These are phyloP conservation scores for Phalaenopsis equestris DNA, from an alignment of 106 monocot species.

Conservation along the genomic window DNA sequence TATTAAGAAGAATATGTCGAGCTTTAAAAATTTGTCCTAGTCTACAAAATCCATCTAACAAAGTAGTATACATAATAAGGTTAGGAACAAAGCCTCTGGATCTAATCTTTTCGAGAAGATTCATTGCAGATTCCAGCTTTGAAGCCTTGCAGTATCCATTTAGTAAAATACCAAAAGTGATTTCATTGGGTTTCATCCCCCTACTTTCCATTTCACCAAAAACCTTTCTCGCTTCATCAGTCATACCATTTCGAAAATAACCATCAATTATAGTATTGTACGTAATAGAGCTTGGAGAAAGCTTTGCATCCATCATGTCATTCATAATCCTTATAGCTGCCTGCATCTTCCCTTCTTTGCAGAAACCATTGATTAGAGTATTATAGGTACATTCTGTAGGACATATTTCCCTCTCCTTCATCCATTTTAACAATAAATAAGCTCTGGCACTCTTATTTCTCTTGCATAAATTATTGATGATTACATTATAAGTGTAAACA, in stretches of 20 bases:
- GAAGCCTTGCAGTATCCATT: constrained; percentile 55
- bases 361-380: constrained; percentile 58
- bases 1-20: constrained; percentile 22
- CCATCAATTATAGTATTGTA: constrained; percentile 72
- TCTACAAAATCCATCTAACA: constrained; percentile 63
- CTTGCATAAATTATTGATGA: constrained; percentile 53
- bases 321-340: constrained; percentile 30
- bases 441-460: constrained; percentile 41
- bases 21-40: constrained; percentile 34
- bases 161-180: constrained; percentile 48
- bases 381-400: constrained; percentile 55
- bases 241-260: constrained; percentile 34
- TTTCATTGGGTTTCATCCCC: constrained; percentile 29
- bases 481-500: constrained; percentile 49
- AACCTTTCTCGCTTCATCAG: constrained; percentile 29
- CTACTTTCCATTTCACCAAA: constrained; percentile 43
- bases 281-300: constrained; percentile 39
- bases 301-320: constrained; percentile 34
- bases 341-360: constrained; percentile 44
- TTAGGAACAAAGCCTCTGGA: constrained; percentile 32
- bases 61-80: constrained; percentile 41
- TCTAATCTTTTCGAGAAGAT: constrained; percentile 39
- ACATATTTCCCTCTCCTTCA: constrained; percentile 32
- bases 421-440: constrained; percentile 51
- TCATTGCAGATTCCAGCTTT: constrained; percentile 29